Percentiles rank a stretch among this genome's conserved stretches.
These are phyloP conservation scores for Isatis tinctoria DNA, from an alignment of 345 rosid genomes.

Conservation along the genomic window DNA sequence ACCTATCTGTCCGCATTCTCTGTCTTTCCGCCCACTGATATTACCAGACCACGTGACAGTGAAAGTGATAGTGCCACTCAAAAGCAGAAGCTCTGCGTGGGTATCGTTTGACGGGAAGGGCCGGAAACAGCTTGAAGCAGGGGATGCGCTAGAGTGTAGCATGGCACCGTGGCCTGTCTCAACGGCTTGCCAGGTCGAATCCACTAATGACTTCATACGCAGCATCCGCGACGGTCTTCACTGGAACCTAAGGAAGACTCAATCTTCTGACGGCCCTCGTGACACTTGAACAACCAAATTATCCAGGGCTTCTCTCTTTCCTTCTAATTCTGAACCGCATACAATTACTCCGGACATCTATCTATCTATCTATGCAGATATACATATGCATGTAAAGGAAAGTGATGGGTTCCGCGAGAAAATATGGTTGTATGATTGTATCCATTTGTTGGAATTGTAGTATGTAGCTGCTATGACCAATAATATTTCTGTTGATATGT, in stretches of 20 bases:
- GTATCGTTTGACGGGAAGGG: conserved; percentile 96
- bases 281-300: conserved; percentile 27
- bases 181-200: conserved; percentile 81
- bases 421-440: conserved; percentile 1
- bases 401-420: neutral
- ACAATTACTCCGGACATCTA: neutral
- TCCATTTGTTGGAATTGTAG: no score
- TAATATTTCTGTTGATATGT: neutral
- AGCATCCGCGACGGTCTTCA: conserved; percentile 97
- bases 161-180: conserved; percentile 99
- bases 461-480: conserved; percentile 16
- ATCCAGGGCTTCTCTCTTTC: neutral
- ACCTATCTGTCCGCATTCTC: conserved; percentile 95
- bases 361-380: conserved; percentile 4
- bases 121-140: conserved; percentile 68
- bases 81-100: conserved; percentile 92
- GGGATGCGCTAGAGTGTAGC: conserved; percentile 93
- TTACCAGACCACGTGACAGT: conserved; percentile 90
- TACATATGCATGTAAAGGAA: neutral
- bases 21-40: conserved; percentile 94
- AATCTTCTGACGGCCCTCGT: conserved; percentile 71
- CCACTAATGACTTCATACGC: conserved; percentile 76
- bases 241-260: conserved; percentile 88
- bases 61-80: conserved; percentile 79
- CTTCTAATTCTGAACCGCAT: neutral